phyloP scores from a whole-genome alignment of 192 early-diverging fungal genomes.

The Glomus cerebriforme region DNA sequence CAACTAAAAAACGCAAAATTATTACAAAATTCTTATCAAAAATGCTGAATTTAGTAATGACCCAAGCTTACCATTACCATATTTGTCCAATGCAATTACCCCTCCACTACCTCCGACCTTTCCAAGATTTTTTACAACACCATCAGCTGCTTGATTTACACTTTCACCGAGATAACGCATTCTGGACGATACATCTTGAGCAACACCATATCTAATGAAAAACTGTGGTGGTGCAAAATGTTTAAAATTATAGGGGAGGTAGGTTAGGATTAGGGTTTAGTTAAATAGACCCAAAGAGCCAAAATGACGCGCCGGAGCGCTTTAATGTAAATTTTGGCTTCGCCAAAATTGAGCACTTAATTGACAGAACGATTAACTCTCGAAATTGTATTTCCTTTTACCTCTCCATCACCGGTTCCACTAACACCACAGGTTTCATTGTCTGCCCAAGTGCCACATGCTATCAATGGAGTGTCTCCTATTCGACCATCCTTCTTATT shows the following conservation, averaged over 20 bases:
- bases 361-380: no score
- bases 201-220: constrained; percentile 45
- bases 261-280: neutral
- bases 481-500: constrained; percentile 49
- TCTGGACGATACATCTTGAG: constrained; percentile 46
- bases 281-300: no score
- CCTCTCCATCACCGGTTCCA: constrained; percentile 52
- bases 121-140: constrained; percentile 36
- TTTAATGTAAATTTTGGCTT: no score
- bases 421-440: constrained; percentile 45
- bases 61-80: constrained; percentile 37
- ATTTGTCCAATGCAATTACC: constrained; percentile 44
- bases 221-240: constrained; percentile 24
- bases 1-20: constrained; percentile 32
- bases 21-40: neutral
- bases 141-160: constrained; percentile 37
- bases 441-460: constrained; percentile 51
- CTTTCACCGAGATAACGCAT: constrained; percentile 47
- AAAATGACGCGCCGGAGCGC: no score
- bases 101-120: constrained; percentile 46
- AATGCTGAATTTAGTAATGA: neutral
- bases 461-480: constrained; percentile 53
- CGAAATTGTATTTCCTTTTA: constrained; percentile 9
- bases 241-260: neutral
- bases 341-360: no score